Percentiles rank a stretch among this genome's conserved stretches.
Conservation (phyloP, 225 moss, liverwort and hornwort species). For the Pseudisothecium myosuroides region DNA sequence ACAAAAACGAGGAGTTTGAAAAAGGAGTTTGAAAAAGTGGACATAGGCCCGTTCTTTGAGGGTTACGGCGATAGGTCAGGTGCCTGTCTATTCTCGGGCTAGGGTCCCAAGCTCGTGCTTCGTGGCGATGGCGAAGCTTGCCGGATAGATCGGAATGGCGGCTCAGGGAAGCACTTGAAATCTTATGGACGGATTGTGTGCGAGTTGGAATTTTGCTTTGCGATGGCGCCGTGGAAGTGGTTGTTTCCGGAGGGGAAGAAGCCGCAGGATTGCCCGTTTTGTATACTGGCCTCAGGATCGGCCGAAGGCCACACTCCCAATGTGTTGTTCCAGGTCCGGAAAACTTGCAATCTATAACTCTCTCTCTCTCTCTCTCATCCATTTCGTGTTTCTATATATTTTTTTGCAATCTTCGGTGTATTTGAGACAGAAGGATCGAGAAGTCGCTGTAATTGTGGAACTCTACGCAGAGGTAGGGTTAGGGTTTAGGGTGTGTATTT, state of each 20-base stretch:
- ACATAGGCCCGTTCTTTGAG: no score
- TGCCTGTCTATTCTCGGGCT: no score
- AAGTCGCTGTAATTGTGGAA: background rate
- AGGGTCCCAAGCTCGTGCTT: background rate
- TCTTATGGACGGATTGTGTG: background rate
- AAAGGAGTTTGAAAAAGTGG: background rate
- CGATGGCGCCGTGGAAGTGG: slow-evolving; percentile 41
- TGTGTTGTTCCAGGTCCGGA: slow-evolving; percentile 43
- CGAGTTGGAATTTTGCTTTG: background rate
- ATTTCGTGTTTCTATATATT: no score
- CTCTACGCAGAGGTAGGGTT: background rate
- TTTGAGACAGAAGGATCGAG: background rate
- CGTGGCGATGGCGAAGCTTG: background rate
- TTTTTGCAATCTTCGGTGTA: background rate
- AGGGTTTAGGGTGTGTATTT: background rate
- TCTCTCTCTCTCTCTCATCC: background rate
- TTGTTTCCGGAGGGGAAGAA: slow-evolving; percentile 19
- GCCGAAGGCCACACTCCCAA: slow-evolving; percentile 34
- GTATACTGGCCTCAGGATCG: slow-evolving; percentile 27
- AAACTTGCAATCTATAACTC: background rate
- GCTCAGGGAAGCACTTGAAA: background rate
- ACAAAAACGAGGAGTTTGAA: background rate
- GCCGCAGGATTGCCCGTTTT: slow-evolving; percentile 41
- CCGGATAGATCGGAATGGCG: background rate
- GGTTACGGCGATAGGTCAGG: background rate